phyloP scores from a whole-genome alignment of 1,284 basidiomycete genomes.

The Irpex sp. region DNA sequence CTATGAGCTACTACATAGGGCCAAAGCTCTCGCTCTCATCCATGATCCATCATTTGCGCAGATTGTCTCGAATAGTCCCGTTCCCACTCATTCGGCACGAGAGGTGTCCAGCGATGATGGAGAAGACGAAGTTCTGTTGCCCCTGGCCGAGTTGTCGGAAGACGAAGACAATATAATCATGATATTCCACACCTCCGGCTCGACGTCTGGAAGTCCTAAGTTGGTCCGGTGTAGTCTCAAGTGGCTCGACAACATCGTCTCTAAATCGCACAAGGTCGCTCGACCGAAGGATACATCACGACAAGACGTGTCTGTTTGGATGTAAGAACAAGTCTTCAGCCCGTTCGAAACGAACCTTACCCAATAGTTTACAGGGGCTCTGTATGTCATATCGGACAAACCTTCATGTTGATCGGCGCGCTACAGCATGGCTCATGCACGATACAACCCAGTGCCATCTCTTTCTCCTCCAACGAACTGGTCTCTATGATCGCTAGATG shows the following conservation, averaged over 20 bases:
- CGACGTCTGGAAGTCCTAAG: conserved; percentile 71
- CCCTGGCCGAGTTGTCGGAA: conserved; percentile 33
- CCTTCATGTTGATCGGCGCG: conserved; percentile 55
- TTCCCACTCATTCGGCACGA: conserved; percentile 42
- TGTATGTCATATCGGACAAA: conserved; percentile 29
- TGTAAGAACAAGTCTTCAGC: conserved; percentile 16
- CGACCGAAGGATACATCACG: conserved; percentile 42
- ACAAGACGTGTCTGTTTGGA: conserved; percentile 52
- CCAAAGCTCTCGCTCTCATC: conserved; percentile 55
- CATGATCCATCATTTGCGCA: conserved; percentile 45
- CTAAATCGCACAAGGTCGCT: conserved; percentile 52
- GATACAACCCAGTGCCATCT: conserved; percentile 60
- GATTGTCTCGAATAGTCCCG: conserved; percentile 37
- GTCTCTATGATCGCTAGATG: conserved; percentile 63
- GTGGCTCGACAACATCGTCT: conserved; percentile 55
- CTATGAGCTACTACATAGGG: conserved; percentile 55
- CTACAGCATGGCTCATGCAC: conserved; percentile 71
- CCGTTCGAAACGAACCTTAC: background rate
- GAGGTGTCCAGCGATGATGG: conserved; percentile 23
- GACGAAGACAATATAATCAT: conserved; percentile 42
- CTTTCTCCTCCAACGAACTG: conserved; percentile 63
- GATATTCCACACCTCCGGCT: conserved; percentile 72
- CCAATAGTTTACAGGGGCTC: conserved; percentile 20
- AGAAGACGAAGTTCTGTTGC: conserved; percentile 17
- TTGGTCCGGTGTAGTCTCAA: conserved; percentile 61